These are phyloP conservation scores for Zygoascus biomembranicola DNA, from an alignment of 805 yeast species.

Conservation along the genomic window DNA sequence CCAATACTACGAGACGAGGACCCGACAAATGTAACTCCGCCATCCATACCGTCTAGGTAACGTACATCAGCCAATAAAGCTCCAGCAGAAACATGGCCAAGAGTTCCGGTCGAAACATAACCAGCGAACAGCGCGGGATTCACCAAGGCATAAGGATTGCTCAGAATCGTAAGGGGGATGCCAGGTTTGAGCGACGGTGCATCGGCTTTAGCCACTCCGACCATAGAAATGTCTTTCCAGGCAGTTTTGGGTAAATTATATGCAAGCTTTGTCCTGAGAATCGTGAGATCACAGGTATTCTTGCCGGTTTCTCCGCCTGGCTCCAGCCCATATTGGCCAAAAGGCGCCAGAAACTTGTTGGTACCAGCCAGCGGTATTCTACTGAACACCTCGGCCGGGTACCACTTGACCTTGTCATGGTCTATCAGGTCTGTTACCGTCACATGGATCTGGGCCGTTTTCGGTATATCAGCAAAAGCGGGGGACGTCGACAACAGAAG, in stretches of 20 bases:
- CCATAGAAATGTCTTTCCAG: neutral
- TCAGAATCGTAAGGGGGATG: slow-evolving; percentile 12
- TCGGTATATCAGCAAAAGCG: neutral
- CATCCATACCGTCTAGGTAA: slow-evolving; percentile 31
- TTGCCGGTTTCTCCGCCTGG: neutral
- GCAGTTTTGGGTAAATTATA: neutral
- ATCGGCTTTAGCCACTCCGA: neutral
- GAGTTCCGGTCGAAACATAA: slow-evolving; percentile 23
- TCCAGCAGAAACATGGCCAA: slow-evolving; percentile 16
- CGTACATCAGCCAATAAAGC: slow-evolving; percentile 24
- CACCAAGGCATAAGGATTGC: slow-evolving; percentile 28
- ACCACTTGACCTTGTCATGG: slow-evolving; percentile 6
- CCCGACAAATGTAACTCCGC: slow-evolving; percentile 20
- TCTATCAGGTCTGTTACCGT: neutral
- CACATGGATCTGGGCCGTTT: neutral
- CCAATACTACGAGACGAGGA: neutral
- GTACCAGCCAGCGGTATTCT: neutral
- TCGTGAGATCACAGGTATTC: neutral
- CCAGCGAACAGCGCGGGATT: slow-evolving; percentile 29
- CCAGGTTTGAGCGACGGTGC: slow-evolving; percentile 1
- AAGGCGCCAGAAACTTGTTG: neutral
- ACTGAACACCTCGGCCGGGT: slow-evolving; percentile 2
- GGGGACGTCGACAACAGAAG: neutral
- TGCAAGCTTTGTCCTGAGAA: neutral
- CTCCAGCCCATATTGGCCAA: slow-evolving; percentile 1